phyloP scores from a whole-genome alignment of 257 asterid genomes.

The Coffea canephora region DNA sequence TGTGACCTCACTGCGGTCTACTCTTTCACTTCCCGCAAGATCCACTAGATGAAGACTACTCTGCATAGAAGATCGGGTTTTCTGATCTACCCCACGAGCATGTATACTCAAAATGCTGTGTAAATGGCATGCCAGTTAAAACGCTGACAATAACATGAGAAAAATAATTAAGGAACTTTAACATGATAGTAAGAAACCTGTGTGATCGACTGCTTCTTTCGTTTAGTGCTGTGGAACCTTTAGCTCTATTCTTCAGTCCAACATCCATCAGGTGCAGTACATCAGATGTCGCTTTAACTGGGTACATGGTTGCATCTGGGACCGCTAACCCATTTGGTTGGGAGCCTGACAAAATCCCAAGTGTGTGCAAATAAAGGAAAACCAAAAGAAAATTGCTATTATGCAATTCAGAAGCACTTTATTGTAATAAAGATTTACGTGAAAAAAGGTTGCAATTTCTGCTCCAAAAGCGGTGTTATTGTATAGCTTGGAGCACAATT shows the following conservation, averaged over 20 bases:
- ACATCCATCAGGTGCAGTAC: conserved; percentile 72
- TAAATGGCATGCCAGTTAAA: conserved; percentile 10
- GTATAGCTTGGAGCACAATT: not conserved
- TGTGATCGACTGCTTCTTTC: conserved; percentile 98
- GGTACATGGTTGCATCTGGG: conserved; percentile 77
- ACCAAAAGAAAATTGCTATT: conserved; percentile 11
- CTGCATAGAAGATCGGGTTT: conserved; percentile 58
- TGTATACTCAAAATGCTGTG: conserved; percentile 80
- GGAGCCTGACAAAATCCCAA: conserved; percentile 63
- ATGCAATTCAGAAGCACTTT: not conserved
- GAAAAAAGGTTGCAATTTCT: not conserved
- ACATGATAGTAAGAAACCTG: conserved; percentile 43
- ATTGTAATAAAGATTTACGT: not conserved
- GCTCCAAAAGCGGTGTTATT: not conserved
- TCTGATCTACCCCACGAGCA: conserved; percentile 58
- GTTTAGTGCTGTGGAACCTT: conserved; percentile 79
- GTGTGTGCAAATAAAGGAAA: conserved; percentile 84
- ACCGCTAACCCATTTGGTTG: conserved; percentile 82
- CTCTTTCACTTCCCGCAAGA: conserved; percentile 98
- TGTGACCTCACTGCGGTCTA: conserved; percentile 94
- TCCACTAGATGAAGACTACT: conserved; percentile 98
- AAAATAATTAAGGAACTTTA: not conserved
- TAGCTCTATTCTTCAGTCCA: conserved; percentile 88
- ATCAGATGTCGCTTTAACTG: conserved; percentile 57
- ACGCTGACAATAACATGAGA: not conserved